Evolutionary conservation across 352 stramenopile genomes (phyloP).

Genomic region (Phytopythium mirpurense): DNA sequence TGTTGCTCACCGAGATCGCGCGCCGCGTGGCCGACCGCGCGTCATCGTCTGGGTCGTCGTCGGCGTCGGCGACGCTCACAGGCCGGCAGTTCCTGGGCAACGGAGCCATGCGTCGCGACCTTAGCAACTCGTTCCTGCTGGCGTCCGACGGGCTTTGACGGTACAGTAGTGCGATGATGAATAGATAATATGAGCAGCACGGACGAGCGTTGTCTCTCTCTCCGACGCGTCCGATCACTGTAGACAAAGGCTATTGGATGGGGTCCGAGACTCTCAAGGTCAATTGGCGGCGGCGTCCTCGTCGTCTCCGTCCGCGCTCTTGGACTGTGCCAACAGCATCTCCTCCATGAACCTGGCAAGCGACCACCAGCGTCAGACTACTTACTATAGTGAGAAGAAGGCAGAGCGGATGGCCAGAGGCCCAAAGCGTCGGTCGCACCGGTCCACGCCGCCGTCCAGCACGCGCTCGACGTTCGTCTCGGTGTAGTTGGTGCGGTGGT

Average conservation of each 20-base stretch:
- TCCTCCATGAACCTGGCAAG: slow-evolving; percentile 58
- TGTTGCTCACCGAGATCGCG: slow-evolving; percentile 68
- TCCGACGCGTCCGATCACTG: too few relatives aligned
- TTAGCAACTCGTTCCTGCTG: slow-evolving; percentile 21
- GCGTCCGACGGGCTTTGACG: not conserved
- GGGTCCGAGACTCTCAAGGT: too few relatives aligned
- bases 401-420: too few relatives aligned
- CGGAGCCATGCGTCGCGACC: slow-evolving; percentile 9
- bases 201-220: too few relatives aligned
- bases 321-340: slow-evolving; percentile 47
- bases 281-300: too few relatives aligned
- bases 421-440: too few relatives aligned
- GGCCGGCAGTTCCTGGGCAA: slow-evolving; percentile 12
- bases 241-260: too few relatives aligned
- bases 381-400: too few relatives aligned
- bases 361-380: not conserved
- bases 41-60: slow-evolving; percentile 6
- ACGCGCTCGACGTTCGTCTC: slow-evolving; percentile 83
- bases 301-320: not conserved
- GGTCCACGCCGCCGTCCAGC: slow-evolving; percentile 88
- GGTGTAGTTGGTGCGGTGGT: slow-evolving; percentile 91
- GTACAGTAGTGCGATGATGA: too few relatives aligned
- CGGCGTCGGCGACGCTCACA: slow-evolving; percentile 12
- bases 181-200: not conserved
- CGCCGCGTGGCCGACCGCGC: slow-evolving; percentile 48